Evolutionary conservation across 768 basidiomycete genomes (phyloP).

Genomic region (Termitomyces sp.): DNA sequence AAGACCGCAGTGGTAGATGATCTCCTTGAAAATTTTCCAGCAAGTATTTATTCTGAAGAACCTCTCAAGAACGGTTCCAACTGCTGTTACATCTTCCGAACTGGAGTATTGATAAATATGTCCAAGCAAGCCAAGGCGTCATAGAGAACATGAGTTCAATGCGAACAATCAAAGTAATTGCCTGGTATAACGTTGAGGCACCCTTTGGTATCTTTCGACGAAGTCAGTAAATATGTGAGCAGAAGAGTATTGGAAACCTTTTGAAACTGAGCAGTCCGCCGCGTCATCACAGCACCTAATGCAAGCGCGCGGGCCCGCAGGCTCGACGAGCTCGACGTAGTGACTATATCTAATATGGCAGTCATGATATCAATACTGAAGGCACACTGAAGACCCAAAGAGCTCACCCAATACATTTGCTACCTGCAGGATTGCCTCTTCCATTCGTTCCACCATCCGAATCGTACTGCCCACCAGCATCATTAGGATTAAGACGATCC

Average conservation of each 20-base stretch:
- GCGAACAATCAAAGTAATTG: constrained; percentile 47
- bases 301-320: constrained; percentile 43
- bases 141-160: constrained; percentile 10
- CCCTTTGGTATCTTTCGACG: constrained; percentile 35
- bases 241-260: constrained; percentile 23
- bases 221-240: neutral
- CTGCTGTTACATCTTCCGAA: no score
- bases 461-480: constrained; percentile 54
- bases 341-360: constrained; percentile 43
- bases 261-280: constrained; percentile 44
- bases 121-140: neutral
- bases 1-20: neutral
- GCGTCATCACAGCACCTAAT: constrained; percentile 53
- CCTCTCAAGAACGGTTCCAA: neutral
- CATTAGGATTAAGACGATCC: constrained; percentile 38
- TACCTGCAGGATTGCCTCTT: constrained; percentile 44
- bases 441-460: constrained; percentile 47
- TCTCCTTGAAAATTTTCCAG: neutral
- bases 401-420: constrained; percentile 15
- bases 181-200: constrained; percentile 49
- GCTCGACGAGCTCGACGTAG: constrained; percentile 56
- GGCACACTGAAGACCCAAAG: neutral
- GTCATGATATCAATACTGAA: neutral
- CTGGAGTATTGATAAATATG: neutral
- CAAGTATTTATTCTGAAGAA: neutral